Base-by-base conservation (phyloP, 306 rosid species). In the Cyclanthera cordifolia region DNA sequence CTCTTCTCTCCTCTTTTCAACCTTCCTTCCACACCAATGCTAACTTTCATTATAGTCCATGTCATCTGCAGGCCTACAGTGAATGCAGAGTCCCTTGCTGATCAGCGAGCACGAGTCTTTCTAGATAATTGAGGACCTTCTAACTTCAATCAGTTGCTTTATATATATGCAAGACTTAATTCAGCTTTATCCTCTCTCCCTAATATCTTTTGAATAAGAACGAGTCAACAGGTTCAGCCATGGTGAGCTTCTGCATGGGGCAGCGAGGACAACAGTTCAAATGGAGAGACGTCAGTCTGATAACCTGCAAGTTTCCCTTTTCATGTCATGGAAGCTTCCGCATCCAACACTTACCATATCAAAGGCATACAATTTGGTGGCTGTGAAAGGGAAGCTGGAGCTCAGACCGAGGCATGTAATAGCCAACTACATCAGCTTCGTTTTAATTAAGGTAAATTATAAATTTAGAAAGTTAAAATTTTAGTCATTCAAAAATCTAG, bases 181-280 rank as follows among this genome's bases (percentile, higher is more conserved):
- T 66, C 15, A 2, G 47, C 23, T 66, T 66, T 66, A 24, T 47
- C 24, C 5, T 8, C 41, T 47, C 71, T 8, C 41, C 25, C 71
- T 43, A 12, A 0, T 66, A 6, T 47, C 24, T 66, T 66, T 24
- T 66, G 19, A 64, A 64, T 43, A 5, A 21, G 30, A 65, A 21
- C 52, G 15, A 46, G 71, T 66, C 71, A 66, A 66, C 71, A 66
- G 71, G 55, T 46, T 16, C 41, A 66, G 71, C 24, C 39, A 6
- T 43, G 52, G 34, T 64, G 52, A 64, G 34, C 34, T 64, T 43
- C 32, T 43, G 69, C 8, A 21, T 46, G 23, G 53, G 37, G 53
- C 70, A 63, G 43, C 69, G 70, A 46, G 54, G 55, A 66, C 70
- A 2, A 3, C 54, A 45, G 16, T 66, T 66, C 71, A 46, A 66